Conservation (phyloP, 805 yeast species). For the Zygoascus tannicola region DNA sequence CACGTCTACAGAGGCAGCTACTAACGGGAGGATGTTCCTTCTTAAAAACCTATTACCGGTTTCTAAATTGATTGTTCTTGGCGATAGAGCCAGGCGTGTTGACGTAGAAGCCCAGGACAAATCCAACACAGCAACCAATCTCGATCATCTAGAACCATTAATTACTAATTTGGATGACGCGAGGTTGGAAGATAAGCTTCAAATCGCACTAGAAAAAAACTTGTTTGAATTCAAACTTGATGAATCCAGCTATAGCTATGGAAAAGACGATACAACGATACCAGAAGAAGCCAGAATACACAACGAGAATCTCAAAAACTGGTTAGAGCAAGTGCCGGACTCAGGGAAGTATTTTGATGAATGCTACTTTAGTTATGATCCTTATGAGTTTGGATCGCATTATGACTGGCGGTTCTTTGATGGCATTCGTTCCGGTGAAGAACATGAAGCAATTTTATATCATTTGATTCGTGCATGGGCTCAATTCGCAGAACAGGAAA, state of each 20-base stretch:
- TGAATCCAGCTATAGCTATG: constrained; percentile 1
- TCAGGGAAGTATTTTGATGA: constrained; percentile 19
- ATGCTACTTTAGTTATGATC: constrained; percentile 14
- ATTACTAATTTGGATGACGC: no score
- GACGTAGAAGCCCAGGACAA: no score
- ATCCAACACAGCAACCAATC: no score
- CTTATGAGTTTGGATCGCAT: constrained; percentile 23
- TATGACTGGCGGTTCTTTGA: constrained; percentile 66
- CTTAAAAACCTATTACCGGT: no score
- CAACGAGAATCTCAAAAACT: constrained; percentile 13
- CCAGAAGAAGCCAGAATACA: constrained; percentile 6
- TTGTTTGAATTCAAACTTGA: constrained; percentile 14
- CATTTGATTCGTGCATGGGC: constrained; percentile 39
- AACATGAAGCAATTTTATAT: constrained; percentile 39
- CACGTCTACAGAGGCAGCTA: not conserved
- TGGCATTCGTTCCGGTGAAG: constrained; percentile 29
- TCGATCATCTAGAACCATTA: no score
- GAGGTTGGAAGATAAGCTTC: constrained; percentile 13
- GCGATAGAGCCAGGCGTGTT: no score
- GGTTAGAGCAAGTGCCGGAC: constrained; percentile 5
- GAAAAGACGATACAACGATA: constrained; percentile 6
- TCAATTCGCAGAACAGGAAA: constrained; percentile 35
- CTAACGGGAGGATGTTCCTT: not conserved
- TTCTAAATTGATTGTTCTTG: no score
- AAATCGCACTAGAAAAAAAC: constrained; percentile 9